Evolutionary conservation across 1,284 basidiomycete genomes (phyloP).

Genomic region (Laetiporus sulphureus): DNA sequence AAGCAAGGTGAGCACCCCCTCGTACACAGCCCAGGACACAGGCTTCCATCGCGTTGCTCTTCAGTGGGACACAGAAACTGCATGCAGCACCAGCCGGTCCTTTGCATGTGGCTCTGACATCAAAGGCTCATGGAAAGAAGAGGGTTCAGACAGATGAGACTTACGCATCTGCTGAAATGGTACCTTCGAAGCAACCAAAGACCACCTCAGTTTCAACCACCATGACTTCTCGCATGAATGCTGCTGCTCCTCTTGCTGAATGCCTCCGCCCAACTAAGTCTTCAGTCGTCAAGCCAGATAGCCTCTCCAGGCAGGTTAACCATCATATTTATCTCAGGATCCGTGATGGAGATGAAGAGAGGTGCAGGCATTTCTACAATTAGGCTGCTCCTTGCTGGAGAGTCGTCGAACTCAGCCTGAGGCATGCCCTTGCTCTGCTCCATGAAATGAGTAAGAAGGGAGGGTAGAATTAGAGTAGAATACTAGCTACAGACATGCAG

Average conservation of each 20-base stretch:
- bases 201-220: conserved; percentile 15
- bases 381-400: too few species aligned
- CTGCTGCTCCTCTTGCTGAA: conserved; percentile 56
- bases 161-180: conserved; percentile 8
- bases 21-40: conserved; percentile 7
- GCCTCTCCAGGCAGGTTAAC: too few species aligned
- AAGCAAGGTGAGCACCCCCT: conserved; percentile 11
- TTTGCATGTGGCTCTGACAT: conserved; percentile 7
- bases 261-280: conserved; percentile 54
- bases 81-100: conserved; percentile 5
- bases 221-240: conserved; percentile 21
- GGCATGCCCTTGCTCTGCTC: too few species aligned
- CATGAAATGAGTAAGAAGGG: too few species aligned
- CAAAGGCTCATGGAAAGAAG: conserved; percentile 21
- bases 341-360: too few species aligned
- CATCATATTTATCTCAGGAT: too few species aligned
- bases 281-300: too few species aligned
- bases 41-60: conserved; percentile 26
- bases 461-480: too few species aligned
- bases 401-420: too few species aligned
- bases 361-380: too few species aligned
- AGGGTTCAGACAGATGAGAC: conserved; percentile 19
- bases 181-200: conserved; percentile 23
- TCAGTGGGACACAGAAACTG: conserved; percentile 15
- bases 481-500: too few species aligned